Evolutionary conservation across 106 monocot genomes (phyloP), one percentile per base, ranked within the genome.

Genomic region (Phalaenopsis aphrodite): DNA sequence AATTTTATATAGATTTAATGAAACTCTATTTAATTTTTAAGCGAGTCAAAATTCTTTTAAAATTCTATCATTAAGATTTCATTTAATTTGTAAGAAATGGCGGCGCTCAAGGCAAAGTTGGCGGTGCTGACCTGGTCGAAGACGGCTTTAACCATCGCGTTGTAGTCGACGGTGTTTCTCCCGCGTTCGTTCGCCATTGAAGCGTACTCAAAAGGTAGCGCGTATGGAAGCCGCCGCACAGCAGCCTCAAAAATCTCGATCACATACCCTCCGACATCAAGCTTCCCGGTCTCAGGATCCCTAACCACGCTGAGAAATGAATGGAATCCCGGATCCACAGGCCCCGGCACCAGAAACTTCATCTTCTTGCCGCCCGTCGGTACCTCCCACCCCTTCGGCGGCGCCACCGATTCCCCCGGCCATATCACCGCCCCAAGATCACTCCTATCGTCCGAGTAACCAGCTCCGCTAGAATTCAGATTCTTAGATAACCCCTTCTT

Each of bases 211-310:
- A 80, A 84, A 11, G 46, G 75, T 56, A 94, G 46, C 6, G 86
- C 84, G 46, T 94, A 94, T 1, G 91, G 91, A 56, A 94, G 81
- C 75, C 41, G 12, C 78, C 83, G 55, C 5, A 91, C 76, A 8
- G 87, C 89, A 9, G 85, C 84, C 74, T 91, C 93, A 69, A 93
- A 93, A 15, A 91, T 85, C 2, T 94, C 93, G 66, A 91, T 85
- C 6, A 83, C 87, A 61, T 77, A 91, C 41, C 93, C 93, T 0
- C 82, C 77, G 14, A 83, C 90, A 39, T 12, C 2, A 4, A 79
- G 79, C 78, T 82, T 23, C 55, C 85, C 80, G 5, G 84, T 90
- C 30, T 0, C 66, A 8, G 83, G 79, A 23, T 89, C 78, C 24
- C 12, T 41, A 45, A 75, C 52, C 19, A 86, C 36, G 52, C 84